Evolutionary conservation across 345 rosid species (phyloP).

Genomic region (Bruguiera parviflora): DNA sequence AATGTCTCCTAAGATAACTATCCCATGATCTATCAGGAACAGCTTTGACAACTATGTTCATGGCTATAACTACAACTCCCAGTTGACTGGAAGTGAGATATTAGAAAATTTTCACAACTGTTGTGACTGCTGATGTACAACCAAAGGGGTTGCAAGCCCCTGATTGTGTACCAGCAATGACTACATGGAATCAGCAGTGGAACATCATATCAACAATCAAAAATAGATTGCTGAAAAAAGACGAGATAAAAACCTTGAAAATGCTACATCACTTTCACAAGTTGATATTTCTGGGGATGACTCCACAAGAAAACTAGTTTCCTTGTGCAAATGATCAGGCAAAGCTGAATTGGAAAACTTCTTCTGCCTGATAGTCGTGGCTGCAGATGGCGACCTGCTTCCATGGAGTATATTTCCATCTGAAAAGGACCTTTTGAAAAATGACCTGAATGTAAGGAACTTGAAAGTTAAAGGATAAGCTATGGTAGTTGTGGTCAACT

Average conservation of each 20-base stretch:
- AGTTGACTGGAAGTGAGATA: background rate
- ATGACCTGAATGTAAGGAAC: constrained; percentile 46
- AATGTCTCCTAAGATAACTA: background rate
- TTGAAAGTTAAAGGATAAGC: constrained; percentile 15
- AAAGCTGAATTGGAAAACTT: constrained; percentile 42
- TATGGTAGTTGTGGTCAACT: background rate
- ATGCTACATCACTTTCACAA: constrained; percentile 58
- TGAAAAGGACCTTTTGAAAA: constrained; percentile 78
- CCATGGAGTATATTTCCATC: constrained; percentile 80
- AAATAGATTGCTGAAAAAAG: background rate
- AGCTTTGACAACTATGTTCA: background rate
- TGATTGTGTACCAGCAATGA: no score
- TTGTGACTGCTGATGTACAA: background rate
- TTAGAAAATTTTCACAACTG: background rate
- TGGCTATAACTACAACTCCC: background rate
- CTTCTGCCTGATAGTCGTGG: constrained; percentile 41
- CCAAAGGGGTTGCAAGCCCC: background rate
- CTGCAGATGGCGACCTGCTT: constrained; percentile 44
- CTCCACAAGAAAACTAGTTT: constrained; percentile 51
- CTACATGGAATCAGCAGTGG: background rate
- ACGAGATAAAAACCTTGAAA: constrained; percentile 56
- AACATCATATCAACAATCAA: background rate
- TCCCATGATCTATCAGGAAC: background rate
- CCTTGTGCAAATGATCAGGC: constrained; percentile 43
- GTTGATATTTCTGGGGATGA: constrained; percentile 91